Evolutionary conservation across 192 early-diverging fungal species (phyloP).

Genomic region (Gaertneriomyces sp.): DNA sequence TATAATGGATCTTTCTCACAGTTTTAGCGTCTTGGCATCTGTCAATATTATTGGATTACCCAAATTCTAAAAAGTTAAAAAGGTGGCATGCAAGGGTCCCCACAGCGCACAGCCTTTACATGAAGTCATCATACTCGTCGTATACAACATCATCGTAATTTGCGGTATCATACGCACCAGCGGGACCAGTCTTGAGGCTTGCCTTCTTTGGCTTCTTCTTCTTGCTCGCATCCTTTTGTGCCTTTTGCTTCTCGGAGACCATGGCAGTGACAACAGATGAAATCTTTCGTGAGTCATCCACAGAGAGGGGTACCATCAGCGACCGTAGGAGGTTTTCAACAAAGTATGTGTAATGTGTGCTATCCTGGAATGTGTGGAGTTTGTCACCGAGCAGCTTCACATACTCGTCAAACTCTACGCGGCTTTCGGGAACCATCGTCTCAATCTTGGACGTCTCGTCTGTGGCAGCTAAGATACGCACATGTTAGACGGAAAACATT

Average conservation of each 20-base stretch:
- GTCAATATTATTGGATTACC: neutral
- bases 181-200: conserved; percentile 17
- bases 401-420: conserved; percentile 47
- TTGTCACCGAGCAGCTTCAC: conserved; percentile 34
- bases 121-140: conserved; percentile 46
- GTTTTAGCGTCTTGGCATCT: neutral
- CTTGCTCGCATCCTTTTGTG: conserved; percentile 38
- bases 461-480: neutral
- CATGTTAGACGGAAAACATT: neutral
- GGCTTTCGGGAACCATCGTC: conserved; percentile 42
- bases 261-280: conserved; percentile 48
- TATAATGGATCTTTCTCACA: neutral
- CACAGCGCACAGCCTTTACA: conserved; percentile 20
- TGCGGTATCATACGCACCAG: conserved; percentile 29
- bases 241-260: conserved; percentile 54
- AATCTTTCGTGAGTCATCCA: conserved; percentile 47
- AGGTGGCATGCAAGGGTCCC: neutral
- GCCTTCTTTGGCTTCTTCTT: conserved; percentile 33
- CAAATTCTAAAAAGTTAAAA: neutral
- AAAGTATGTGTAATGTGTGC: conserved; percentile 40
- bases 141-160: conserved; percentile 36
- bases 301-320: conserved; percentile 37
- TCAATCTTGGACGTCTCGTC: conserved; percentile 31
- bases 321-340: conserved; percentile 46
- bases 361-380: conserved; percentile 35